Evolutionary conservation across 108 stramenopile genomes (phyloP).

Genomic region (Chaetoceros muelleri): DNA sequence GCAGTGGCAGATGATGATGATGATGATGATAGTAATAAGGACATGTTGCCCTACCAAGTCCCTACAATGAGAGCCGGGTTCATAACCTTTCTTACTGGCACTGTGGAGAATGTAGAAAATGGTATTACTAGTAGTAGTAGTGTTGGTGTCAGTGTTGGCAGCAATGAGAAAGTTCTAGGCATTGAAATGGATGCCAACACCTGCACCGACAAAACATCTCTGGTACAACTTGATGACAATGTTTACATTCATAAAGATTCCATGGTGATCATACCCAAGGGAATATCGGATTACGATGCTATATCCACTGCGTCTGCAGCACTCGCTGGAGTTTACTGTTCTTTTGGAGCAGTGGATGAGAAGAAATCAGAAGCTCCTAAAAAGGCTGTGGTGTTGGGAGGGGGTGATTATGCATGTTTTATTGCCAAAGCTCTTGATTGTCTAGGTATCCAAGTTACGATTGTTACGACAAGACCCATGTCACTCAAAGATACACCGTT

Average conservation of each 20-base stretch:
- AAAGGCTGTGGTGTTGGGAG: slow-evolving; percentile 66
- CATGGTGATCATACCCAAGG: slow-evolving; percentile 35
- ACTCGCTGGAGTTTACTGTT: slow-evolving; percentile 48
- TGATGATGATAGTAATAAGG: not conserved
- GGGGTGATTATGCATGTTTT: slow-evolving; percentile 56
- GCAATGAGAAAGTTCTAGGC: not conserved
- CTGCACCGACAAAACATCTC: not conserved
- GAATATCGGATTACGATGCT: slow-evolving; percentile 39
- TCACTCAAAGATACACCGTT: slow-evolving; percentile 6
- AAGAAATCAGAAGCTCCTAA: slow-evolving; percentile 1
- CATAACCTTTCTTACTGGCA: not conserved
- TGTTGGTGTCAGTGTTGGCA: no score
- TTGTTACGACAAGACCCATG: slow-evolving; percentile 5
- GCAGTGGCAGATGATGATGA: not conserved
- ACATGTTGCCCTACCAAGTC: not conserved
- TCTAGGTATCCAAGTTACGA: not conserved
- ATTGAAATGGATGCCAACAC: not conserved
- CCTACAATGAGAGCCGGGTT: not conserved
- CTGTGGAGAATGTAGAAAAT: not conserved
- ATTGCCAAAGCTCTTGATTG: slow-evolving; percentile 24
- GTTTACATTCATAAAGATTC: slow-evolving; percentile 33
- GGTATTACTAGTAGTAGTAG: no score
- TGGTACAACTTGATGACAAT: slow-evolving; percentile 1
- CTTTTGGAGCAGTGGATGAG: slow-evolving; percentile 39
- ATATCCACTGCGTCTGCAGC: slow-evolving; percentile 41